These are phyloP conservation scores for Pseudogymnoascus sp. DNA, from an alignment of 2,329 filamentous ascomycete genomes.

Conservation along the genomic window DNA sequence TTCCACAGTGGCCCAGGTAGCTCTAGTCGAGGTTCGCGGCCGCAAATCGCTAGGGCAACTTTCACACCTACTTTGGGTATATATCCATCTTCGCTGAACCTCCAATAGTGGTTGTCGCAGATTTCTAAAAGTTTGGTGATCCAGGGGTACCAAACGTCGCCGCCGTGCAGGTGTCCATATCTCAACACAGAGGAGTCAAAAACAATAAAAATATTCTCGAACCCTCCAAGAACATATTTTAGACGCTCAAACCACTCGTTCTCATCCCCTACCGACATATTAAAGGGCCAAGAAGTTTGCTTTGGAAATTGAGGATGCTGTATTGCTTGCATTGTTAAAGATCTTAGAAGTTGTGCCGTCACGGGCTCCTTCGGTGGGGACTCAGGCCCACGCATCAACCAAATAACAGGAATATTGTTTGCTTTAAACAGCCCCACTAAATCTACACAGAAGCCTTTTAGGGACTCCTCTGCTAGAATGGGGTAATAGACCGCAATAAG, in stretches of 20 bases:
- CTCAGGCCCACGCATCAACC: not conserved
- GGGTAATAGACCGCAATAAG: not conserved
- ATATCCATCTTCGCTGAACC: no score
- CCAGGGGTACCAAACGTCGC: no score
- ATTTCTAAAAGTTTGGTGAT: no score
- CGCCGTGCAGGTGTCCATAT: not conserved
- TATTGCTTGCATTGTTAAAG: not conserved
- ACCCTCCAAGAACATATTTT: not conserved
- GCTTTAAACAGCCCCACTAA: not conserved
- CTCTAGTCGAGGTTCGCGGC: no score
- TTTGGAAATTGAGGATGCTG: not conserved
- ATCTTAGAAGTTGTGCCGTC: not conserved
- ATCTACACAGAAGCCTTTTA: not conserved
- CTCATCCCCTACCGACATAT: no score
- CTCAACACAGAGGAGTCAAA: not conserved
- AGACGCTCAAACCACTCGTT: not conserved
- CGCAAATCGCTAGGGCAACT: no score
- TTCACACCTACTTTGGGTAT: no score
- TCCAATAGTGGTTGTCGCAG: no score
- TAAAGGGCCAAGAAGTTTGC: not conserved
- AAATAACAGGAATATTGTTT: not conserved
- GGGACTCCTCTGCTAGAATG: not conserved
- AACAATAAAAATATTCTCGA: not conserved
- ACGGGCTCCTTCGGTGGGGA: not conserved
- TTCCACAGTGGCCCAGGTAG: no score